These are phyloP conservation scores for Exophiala alcalophila DNA, from an alignment of 2,329 filamentous ascomycete species.

Conservation along the genomic window DNA sequence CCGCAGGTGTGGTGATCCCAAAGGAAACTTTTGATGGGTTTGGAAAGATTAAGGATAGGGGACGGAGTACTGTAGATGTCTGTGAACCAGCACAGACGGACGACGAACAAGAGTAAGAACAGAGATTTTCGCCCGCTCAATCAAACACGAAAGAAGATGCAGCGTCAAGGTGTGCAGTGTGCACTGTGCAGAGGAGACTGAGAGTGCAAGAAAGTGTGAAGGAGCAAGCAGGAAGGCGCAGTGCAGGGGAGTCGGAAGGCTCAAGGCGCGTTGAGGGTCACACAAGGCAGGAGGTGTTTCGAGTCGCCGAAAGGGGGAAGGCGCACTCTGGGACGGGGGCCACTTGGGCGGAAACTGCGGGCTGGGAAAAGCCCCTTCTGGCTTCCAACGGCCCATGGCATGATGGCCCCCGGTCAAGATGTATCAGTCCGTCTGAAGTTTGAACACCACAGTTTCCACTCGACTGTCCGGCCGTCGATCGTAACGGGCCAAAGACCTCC, in stretches of 20 bases:
- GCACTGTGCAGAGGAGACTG: background rate
- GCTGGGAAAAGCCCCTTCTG: too few species aligned
- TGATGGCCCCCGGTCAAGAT: too few species aligned
- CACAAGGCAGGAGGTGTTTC: conserved; percentile 26
- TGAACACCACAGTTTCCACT: too few species aligned
- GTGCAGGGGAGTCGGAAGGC: conserved; percentile 8
- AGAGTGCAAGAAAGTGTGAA: conserved; percentile 6
- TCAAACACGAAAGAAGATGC: too few species aligned
- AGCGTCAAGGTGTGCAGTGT: too few species aligned
- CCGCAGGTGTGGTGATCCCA: conserved; percentile 3
- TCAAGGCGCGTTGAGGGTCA: conserved; percentile 20
- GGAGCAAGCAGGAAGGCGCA: too few species aligned
- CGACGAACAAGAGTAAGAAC: conserved; percentile 5
- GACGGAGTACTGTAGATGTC: too few species aligned
- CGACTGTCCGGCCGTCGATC: too few species aligned
- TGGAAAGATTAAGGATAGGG: background rate
- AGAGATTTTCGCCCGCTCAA: too few species aligned
- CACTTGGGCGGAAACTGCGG: background rate
- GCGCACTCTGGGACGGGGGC: conserved; percentile 1
- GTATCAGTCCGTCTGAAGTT: too few species aligned
- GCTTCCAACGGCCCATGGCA: too few species aligned
- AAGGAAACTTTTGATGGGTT: conserved; percentile 3
- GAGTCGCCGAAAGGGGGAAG: conserved; percentile 20
- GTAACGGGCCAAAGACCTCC: too few species aligned
- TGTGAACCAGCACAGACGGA: conserved; percentile 14